phyloP scores from a whole-genome alignment of 495 filamentous ascomycete species.

The Neurospora hispaniola region DNA sequence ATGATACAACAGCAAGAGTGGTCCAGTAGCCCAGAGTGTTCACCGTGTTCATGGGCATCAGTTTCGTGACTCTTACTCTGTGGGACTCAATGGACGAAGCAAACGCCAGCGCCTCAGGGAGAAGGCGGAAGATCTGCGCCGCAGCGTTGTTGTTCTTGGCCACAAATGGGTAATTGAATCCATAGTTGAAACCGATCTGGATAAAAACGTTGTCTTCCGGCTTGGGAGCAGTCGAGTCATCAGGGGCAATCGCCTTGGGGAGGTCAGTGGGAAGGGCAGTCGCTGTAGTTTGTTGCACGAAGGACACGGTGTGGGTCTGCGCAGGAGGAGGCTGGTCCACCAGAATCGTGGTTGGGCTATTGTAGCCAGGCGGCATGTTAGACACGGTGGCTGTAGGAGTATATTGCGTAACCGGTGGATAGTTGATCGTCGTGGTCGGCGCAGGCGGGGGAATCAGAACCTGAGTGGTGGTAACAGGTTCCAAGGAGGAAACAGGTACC shows the following conservation, averaged over 20 bases:
- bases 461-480: neutral
- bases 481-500: neutral
- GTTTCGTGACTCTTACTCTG: constrained; percentile 55
- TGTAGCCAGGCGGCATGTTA: constrained; percentile 28
- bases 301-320: constrained; percentile 15
- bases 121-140: constrained; percentile 75
- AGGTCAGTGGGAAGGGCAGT: constrained; percentile 51
- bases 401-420: constrained; percentile 25
- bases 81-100: constrained; percentile 42
- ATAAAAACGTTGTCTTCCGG: constrained; percentile 57
- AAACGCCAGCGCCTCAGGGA: constrained; percentile 65
- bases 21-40: constrained; percentile 64
- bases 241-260: constrained; percentile 66
- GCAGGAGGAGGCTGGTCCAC: constrained; percentile 24
- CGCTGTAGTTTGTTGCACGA: constrained; percentile 17
- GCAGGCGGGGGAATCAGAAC: neutral
- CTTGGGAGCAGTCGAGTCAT: constrained; percentile 12
- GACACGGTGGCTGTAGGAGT: constrained; percentile 29
- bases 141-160: constrained; percentile 56
- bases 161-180: constrained; percentile 76
- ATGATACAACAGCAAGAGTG: constrained; percentile 65
- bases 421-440: neutral
- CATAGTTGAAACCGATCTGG: constrained; percentile 73
- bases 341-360: constrained; percentile 30
- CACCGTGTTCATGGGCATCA: constrained; percentile 70